phyloP scores from a whole-genome alignment of 495 filamentous ascomycete species.

The Xylaria intraflava region DNA sequence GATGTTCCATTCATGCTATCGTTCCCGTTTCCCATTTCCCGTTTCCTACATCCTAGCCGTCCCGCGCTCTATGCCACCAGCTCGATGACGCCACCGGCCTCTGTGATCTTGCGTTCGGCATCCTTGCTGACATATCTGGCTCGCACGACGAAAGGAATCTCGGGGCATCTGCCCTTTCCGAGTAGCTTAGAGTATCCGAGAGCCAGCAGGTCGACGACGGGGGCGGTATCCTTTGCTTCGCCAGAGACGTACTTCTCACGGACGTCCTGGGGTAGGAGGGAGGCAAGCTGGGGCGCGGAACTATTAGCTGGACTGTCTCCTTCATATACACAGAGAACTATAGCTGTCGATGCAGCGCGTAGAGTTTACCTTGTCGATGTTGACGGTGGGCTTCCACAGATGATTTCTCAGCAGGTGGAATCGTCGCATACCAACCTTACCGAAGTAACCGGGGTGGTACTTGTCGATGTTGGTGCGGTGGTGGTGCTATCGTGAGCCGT shows the following conservation, averaged over 20 bases:
- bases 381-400: conserved; percentile 89
- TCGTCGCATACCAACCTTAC: conserved; percentile 96
- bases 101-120: conserved; percentile 93
- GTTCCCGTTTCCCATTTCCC: conserved; percentile 7
- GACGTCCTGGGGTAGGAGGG: conserved; percentile 61
- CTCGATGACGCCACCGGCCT: conserved; percentile 85
- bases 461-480: conserved; percentile 92
- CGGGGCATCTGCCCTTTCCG: conserved; percentile 83
- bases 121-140: conserved; percentile 81
- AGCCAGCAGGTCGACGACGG: conserved; percentile 86
- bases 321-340: neutral
- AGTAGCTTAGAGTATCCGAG: conserved; percentile 92
- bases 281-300: neutral
- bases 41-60: neutral
- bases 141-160: conserved; percentile 79
- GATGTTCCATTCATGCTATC: conserved; percentile 14
- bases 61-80: conserved; percentile 66
- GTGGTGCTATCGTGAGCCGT: conserved; percentile 65
- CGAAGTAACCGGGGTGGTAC: conserved; percentile 65
- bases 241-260: conserved; percentile 75
- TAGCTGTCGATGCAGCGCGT: neutral
- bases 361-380: conserved; percentile 71
- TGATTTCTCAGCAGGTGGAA: conserved; percentile 86
- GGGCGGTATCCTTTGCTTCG: conserved; percentile 70
- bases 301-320: neutral